Evolutionary conservation across 495 filamentous ascomycete species (phyloP).

Genomic region (Darksidea phi): DNA sequence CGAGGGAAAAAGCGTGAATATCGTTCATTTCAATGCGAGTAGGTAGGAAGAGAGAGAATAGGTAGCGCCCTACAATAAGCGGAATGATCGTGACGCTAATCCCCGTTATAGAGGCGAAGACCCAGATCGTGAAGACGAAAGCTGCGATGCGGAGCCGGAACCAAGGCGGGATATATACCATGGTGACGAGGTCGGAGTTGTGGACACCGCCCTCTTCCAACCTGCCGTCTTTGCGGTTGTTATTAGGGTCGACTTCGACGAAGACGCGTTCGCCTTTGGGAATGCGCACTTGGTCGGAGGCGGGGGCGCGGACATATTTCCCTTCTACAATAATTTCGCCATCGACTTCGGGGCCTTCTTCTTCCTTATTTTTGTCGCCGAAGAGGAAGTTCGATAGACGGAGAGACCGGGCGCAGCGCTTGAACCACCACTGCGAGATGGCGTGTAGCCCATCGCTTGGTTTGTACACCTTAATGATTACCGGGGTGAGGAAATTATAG

Average conservation of each 20-base stretch:
- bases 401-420: constrained; percentile 73
- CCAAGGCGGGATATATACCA: constrained; percentile 84
- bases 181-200: constrained; percentile 65
- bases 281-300: constrained; percentile 89
- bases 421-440: constrained; percentile 97
- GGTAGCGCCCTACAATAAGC: constrained; percentile 73
- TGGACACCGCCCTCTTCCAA: constrained; percentile 63
- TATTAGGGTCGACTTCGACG: constrained; percentile 71
- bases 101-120: constrained; percentile 92
- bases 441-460: constrained; percentile 78
- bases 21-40: constrained; percentile 75
- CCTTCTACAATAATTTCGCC: constrained; percentile 68
- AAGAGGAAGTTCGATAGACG: constrained; percentile 92
- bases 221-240: constrained; percentile 60
- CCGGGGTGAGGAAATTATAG: constrained; percentile 92
- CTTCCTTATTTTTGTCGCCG: constrained; percentile 72
- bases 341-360: constrained; percentile 68
- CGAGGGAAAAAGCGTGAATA: constrained; percentile 91
- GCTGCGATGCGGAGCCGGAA: constrained; percentile 77
- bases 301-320: constrained; percentile 84
- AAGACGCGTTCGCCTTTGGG: constrained; percentile 81
- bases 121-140: constrained; percentile 88
- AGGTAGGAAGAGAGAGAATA: constrained; percentile 69
- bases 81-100: constrained; percentile 81
- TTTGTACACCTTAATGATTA: constrained; percentile 75